Percentiles rank a stretch among this genome's conserved stretches.
Evolutionary conservation across 2,329 filamentous ascomycete species (phyloP).

Genomic region (Hypoxylon sp.): DNA sequence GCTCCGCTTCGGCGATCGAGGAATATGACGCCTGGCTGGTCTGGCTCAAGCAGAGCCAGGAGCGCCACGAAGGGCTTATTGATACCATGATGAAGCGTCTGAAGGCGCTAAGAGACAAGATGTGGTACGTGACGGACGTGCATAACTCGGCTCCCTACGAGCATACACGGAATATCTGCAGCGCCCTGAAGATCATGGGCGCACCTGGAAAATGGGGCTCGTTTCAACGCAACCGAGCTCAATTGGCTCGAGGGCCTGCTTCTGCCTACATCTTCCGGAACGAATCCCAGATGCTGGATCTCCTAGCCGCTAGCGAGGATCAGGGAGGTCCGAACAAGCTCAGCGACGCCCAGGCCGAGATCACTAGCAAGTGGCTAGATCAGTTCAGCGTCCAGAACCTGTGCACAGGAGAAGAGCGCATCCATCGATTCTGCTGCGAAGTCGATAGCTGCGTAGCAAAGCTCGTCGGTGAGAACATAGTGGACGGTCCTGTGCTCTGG

Average conservation of each 20-base stretch:
- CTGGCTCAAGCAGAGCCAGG: slow-evolving; percentile 83
- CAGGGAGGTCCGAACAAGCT: slow-evolving; percentile 94
- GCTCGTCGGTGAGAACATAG: slow-evolving; percentile 82
- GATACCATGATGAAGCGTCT: slow-evolving; percentile 78
- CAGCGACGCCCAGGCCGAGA: slow-evolving; percentile 91
- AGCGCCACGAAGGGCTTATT: slow-evolving; percentile 76
- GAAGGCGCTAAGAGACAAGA: slow-evolving; percentile 85
- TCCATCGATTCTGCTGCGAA: slow-evolving; percentile 92
- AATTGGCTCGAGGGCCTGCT: slow-evolving; percentile 56
- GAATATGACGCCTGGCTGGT: slow-evolving; percentile 84
- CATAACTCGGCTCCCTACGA: slow-evolving; percentile 89
- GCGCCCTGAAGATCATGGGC: slow-evolving; percentile 91
- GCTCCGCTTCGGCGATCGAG: slow-evolving; percentile 75
- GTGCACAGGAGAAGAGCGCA: slow-evolving; percentile 91
- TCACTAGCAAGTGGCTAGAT: slow-evolving; percentile 83
- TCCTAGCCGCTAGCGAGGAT: slow-evolving; percentile 81
- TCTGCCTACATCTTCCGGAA: slow-evolving; percentile 78
- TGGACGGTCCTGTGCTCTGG: slow-evolving; percentile 89
- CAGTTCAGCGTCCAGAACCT: slow-evolving; percentile 88
- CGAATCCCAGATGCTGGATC: slow-evolving; percentile 85
- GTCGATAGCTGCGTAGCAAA: slow-evolving; percentile 86
- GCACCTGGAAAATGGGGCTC: slow-evolving; percentile 64
- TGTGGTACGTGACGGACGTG: slow-evolving; percentile 98
- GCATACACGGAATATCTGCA: slow-evolving; percentile 83
- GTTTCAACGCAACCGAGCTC: slow-evolving; percentile 59